Conservation (phyloP, 2,329 filamentous ascomycete genomes). For the Daldinia eschscholtzii region DNA sequence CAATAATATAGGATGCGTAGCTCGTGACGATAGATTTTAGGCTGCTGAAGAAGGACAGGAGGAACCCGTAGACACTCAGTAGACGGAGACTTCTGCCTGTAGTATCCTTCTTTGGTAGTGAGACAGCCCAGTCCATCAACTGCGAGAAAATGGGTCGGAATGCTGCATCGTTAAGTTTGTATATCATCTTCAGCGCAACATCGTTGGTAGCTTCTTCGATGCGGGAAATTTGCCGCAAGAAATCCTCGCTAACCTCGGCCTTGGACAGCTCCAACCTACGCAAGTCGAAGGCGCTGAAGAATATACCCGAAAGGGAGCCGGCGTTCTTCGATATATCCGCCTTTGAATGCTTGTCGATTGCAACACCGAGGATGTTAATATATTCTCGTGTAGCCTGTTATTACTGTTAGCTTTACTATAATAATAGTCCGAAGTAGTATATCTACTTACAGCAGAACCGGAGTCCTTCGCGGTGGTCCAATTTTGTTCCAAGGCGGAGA, state of each 20-base stretch:
- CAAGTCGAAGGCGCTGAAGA: slow-evolving; percentile 73
- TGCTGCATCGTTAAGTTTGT: slow-evolving; percentile 93
- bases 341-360: slow-evolving; percentile 84
- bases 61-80: slow-evolving; percentile 84
- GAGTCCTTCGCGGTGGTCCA: slow-evolving; percentile 74
- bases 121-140: slow-evolving; percentile 83
- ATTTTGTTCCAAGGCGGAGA: slow-evolving; percentile 78
- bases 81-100: slow-evolving; percentile 71
- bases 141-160: slow-evolving; percentile 93
- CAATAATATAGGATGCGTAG: slow-evolving; percentile 88
- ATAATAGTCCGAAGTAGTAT: neutral
- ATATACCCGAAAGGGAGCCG: slow-evolving; percentile 73
- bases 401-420: slow-evolving; percentile 49
- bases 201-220: slow-evolving; percentile 77
- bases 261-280: slow-evolving; percentile 68
- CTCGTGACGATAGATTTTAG: slow-evolving; percentile 95
- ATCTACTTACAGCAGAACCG: slow-evolving; percentile 70
- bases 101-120: slow-evolving; percentile 71
- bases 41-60: slow-evolving; percentile 82
- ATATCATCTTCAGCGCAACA: slow-evolving; percentile 87
- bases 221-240: slow-evolving; percentile 64
- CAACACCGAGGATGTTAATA: slow-evolving; percentile 75
- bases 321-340: slow-evolving; percentile 81
- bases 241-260: slow-evolving; percentile 57
- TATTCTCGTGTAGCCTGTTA: slow-evolving; percentile 74